phyloP scores from a whole-genome alignment of 148 eudicot genomes.

The Rhododendron henanense region DNA sequence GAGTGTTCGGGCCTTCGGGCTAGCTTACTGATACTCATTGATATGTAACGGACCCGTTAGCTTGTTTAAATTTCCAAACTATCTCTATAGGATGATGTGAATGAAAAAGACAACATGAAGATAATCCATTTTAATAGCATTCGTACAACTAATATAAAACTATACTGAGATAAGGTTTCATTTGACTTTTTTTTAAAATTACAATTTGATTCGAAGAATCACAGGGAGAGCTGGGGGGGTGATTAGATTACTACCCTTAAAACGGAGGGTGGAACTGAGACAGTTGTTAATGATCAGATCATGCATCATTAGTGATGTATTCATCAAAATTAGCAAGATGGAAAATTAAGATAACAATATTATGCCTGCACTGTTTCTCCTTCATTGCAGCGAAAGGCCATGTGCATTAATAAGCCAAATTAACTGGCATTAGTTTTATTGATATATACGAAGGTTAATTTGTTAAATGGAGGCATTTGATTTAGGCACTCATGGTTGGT shows the following conservation, averaged over 20 bases:
- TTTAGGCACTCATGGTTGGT: background rate
- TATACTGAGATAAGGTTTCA: constrained; percentile 1
- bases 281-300: background rate
- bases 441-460: background rate
- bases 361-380: background rate
- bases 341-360: background rate
- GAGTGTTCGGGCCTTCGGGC: background rate
- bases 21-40: background rate
- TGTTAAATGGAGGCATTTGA: background rate
- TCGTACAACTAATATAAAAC: background rate
- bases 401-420: constrained; percentile 9
- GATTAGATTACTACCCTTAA: background rate
- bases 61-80: background rate
- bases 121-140: background rate
- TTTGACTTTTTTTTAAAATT: background rate
- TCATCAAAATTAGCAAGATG: background rate
- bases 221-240: background rate
- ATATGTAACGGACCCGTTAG: background rate
- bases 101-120: background rate
- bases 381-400: constrained; percentile 8
- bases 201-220: background rate
- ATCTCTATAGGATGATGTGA: background rate
- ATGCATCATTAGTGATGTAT: background rate
- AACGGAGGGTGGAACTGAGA: background rate
- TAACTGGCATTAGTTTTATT: background rate